Evolutionary conservation across 106 monocot species (phyloP).

Genomic region (Chionographis japonica): DNA sequence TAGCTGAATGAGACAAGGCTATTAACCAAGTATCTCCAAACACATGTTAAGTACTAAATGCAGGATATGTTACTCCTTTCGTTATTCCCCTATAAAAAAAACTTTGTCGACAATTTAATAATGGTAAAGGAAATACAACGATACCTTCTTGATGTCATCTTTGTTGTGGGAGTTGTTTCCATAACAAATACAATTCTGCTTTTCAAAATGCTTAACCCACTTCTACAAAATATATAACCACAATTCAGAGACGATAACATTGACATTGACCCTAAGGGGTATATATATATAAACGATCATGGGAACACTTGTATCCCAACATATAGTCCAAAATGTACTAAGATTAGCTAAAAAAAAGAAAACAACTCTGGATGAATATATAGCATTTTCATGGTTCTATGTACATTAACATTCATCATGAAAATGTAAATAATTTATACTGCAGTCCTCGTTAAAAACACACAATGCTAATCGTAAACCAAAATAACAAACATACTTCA

Average conservation of each 20-base stretch:
- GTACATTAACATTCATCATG: too few relatives aligned
- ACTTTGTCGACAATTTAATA: too few relatives aligned
- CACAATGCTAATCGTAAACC: neutral
- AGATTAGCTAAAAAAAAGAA: too few relatives aligned
- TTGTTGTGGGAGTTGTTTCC: conserved; percentile 72
- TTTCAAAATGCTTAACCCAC: conserved; percentile 53
- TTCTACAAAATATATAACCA: conserved; percentile 25
- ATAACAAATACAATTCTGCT: conserved; percentile 35
- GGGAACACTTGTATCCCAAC: too few relatives aligned
- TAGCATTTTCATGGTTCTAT: too few relatives aligned
- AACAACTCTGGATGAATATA: too few relatives aligned
- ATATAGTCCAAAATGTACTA: too few relatives aligned
- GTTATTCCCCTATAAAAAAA: too few relatives aligned
- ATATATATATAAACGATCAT: too few relatives aligned
- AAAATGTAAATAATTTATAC: neutral
- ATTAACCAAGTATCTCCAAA: neutral
- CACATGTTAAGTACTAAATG: neutral
- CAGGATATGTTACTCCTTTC: too few relatives aligned
- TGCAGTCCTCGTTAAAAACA: neutral
- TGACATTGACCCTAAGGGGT: too few relatives aligned
- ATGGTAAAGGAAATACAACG: neutral
- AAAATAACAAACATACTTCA: conserved; percentile 28
- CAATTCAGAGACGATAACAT: neutral
- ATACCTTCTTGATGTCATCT: conserved; percentile 64
- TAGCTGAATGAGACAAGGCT: conserved; percentile 36